A percentile compares a stretch with the other conserved stretches of the same genome.
Evolutionary conservation across 2,329 filamentous ascomycete species (phyloP).

Genomic region (Cytospora piceae): DNA sequence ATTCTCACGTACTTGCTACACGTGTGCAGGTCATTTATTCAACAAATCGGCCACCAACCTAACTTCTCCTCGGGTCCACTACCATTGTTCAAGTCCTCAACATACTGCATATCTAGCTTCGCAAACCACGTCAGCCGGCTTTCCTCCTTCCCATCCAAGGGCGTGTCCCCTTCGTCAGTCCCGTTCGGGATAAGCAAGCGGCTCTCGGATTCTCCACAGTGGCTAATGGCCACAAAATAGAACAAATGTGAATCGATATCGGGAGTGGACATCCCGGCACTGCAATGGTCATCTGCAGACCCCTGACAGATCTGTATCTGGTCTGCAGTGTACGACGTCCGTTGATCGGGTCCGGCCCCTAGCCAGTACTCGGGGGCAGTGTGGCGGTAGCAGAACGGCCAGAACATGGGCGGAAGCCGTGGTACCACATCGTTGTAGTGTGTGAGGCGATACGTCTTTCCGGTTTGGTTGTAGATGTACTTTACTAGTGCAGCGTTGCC

Average conservation of each 20-base stretch:
- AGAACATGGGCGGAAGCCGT: conserved; percentile 61
- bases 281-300: conserved; percentile 52
- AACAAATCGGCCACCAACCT: not conserved
- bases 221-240: conserved; percentile 46
- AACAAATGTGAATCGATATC: conserved; percentile 50
- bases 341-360: conserved; percentile 40
- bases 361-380: conserved; percentile 73
- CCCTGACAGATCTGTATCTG: conserved; percentile 55
- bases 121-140: not conserved
- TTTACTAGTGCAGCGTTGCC: conserved; percentile 60
- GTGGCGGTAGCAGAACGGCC: conserved; percentile 61
- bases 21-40: not conserved
- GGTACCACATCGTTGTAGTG: conserved; percentile 70
- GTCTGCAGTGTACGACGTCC: conserved; percentile 42
- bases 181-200: not conserved
- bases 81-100: not conserved
- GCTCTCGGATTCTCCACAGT: not conserved
- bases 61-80: not conserved
- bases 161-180: not conserved
- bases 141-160: not conserved
- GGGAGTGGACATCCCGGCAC: conserved; percentile 50
- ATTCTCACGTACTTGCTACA: too few species aligned
- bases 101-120: not conserved
- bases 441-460: conserved; percentile 63
- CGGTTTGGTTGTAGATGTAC: conserved; percentile 56